Evolutionary conservation across 179 eudicot species (phyloP), one percentile per base, ranked within the genome.

Genomic region (Actinidia chinensis): DNA sequence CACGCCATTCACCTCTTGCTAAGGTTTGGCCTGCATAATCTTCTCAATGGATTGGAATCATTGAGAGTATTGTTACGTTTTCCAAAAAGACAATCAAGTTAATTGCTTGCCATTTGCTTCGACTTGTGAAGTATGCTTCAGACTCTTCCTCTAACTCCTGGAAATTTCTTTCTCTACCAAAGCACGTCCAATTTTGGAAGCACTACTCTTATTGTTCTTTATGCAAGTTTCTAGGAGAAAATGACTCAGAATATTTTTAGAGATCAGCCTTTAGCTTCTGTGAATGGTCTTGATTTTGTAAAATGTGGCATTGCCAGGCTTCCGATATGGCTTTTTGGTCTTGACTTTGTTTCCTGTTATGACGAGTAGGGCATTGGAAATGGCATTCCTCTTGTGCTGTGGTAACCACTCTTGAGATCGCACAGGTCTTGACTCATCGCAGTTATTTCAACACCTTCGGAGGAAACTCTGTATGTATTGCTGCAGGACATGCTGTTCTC

Each of bases 371-470:
- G 99, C 66, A 95, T 95, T 81, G 99, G 99, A 54, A 95, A 95
- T 75, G 99, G 98, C 52, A 85, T 92, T 64, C 99, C 99, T 44
- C 95, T 95, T 44, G 99, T 63, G 99, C 99, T 33, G 98, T 95
- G 60, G 97, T 95, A 48, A 95, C 99, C 42, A 95, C 99, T 25
- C 97, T 96, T 43, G 93, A 91, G 83, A 92, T 95, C 55, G 97
- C 99, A 36, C 85, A 89, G 78, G 97, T 90, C 50, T 86, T 95
- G 85, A 86, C 94, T n/a, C 90, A 86, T 18, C 84, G 96, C 18
- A 91, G 83, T 78, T 94, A 95, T 79, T 95, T 95, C 88, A 95
- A 95, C 69, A 95, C 99, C 28, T 95, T 95, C 76, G 98, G 99
- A 67, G 99, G 99, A 69, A 95, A 95, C 79, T 98, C 97, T 63